Base-by-base conservation (phyloP, 192 early-diverging fungal genomes). In the Umbelopsis vinacea region DNA sequence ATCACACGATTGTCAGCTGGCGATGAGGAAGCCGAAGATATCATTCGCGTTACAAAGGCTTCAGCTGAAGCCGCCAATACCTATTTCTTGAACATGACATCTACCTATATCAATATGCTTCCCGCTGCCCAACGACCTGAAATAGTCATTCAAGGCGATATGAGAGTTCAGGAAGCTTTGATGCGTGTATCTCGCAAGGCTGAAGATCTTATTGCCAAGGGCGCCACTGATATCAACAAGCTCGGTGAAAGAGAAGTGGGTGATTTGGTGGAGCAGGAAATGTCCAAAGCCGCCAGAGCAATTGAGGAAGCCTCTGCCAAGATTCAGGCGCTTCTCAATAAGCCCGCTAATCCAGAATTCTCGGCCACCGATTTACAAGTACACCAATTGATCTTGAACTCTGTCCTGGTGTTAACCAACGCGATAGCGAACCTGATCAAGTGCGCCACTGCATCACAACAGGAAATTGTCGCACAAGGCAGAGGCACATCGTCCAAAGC, bases 401-500 rank as follows among this genome's bases (percentile, higher is more conserved):
- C 92, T 37, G 95, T 94, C 9, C 88, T 98, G 82, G 96, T 94
- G 2, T 85, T 99, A 78, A 99, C 93, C 33, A 95, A 93, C 73
- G 95, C 96, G 9, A 98, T 97, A 77, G 91, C 92, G 23, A 89
- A 97, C 75, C 86, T 99, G 66, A 99, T 99, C 70, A 88, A 91
- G 71, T 93, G 95, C 53, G 96, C 97, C 35, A 97, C 95, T 5
- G 94, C 90, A 46, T 94, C 95, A 38, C 97, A 99, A 84, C 91
- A 97, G 80, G 97, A 99, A 83, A 96, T 97, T 87, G 97, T 97
- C 6, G 89, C 93, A 0, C 93, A 98, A 79, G 95, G 95, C 22
- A 86, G 92, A 46, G 95, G 94, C 3, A 79, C 87, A 0, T 89
- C 88, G 43, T 88, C 93, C 17, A 91, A 88, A 69, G 89, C 90